Percentiles rank a stretch among this genome's conserved stretches.
Evolutionary conservation across 257 asterid genomes (phyloP).

Genomic region (Solanum medicagineum): DNA sequence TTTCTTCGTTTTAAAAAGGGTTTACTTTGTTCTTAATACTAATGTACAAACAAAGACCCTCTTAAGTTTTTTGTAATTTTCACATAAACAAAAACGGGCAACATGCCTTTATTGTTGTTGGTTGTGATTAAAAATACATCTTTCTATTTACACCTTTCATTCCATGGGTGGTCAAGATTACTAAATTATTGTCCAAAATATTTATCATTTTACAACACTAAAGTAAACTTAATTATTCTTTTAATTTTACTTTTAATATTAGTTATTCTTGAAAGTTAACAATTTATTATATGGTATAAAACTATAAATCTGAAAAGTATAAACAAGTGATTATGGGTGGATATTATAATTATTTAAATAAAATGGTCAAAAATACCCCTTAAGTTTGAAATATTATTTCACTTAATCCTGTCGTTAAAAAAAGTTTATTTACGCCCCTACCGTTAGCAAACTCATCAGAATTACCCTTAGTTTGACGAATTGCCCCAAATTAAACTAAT

Average conservation of each 20-base stretch:
- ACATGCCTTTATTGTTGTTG: not conserved
- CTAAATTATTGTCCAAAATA: not conserved
- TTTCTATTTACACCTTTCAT: no score
- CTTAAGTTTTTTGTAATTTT: not conserved
- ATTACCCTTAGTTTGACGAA: no score
- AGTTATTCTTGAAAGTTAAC: not conserved
- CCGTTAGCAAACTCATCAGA: no score
- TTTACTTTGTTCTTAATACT: not conserved
- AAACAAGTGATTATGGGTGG: not conserved
- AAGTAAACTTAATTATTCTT: not conserved
- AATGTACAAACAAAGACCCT: not conserved
- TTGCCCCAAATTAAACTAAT: no score
- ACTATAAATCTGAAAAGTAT: not conserved
- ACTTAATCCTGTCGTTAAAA: no score
- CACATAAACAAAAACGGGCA: not conserved
- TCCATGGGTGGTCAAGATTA: not conserved
- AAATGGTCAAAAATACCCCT: no score
- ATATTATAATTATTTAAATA: not conserved
- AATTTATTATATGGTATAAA: not conserved
- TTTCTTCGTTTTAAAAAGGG: not conserved
- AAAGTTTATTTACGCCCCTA: no score
- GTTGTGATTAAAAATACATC: not conserved
- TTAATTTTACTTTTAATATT: not conserved
- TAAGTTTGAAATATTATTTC: no score
- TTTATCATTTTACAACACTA: not conserved